phyloP scores from a whole-genome alignment of 2,329 filamentous ascomycete species.

The Bipolaris sorokiniana region DNA sequence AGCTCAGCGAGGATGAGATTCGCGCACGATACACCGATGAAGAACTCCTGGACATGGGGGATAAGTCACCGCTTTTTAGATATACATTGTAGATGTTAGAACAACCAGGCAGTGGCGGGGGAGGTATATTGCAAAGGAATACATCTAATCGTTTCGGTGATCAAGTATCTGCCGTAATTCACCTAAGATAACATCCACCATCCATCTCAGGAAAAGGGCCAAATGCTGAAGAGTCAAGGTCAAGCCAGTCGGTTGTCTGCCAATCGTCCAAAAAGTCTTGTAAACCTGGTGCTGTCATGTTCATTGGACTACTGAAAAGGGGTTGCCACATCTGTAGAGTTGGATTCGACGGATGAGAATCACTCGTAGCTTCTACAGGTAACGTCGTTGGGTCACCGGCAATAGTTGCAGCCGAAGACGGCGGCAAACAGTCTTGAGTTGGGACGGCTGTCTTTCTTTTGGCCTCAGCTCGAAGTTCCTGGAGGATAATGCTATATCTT shows the following conservation, averaged over 20 bases:
- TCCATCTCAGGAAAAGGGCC: constrained; percentile 19
- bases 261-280: constrained; percentile 38
- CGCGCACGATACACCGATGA: constrained; percentile 46
- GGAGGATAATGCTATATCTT: constrained; percentile 57
- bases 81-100: constrained; percentile 33
- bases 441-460: constrained; percentile 27
- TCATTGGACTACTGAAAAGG: constrained; percentile 31
- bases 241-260: constrained; percentile 45
- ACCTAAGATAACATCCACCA: constrained; percentile 15
- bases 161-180: not conserved
- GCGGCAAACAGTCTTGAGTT: constrained; percentile 4
- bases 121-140: not conserved
- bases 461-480: constrained; percentile 54
- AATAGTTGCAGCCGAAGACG: not conserved
- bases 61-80: constrained; percentile 50
- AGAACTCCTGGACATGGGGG: constrained; percentile 48
- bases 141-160: not conserved
- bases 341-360: not conserved
- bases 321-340: constrained; percentile 24
- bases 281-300: constrained; percentile 19
- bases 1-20: constrained; percentile 45
- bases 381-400: not conserved
- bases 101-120: not conserved
- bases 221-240: constrained; percentile 44
- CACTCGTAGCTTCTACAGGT: not conserved